Base-by-base conservation (phyloP, 352 stramenopile species). In the Pseudoperonospora humuli region DNA sequence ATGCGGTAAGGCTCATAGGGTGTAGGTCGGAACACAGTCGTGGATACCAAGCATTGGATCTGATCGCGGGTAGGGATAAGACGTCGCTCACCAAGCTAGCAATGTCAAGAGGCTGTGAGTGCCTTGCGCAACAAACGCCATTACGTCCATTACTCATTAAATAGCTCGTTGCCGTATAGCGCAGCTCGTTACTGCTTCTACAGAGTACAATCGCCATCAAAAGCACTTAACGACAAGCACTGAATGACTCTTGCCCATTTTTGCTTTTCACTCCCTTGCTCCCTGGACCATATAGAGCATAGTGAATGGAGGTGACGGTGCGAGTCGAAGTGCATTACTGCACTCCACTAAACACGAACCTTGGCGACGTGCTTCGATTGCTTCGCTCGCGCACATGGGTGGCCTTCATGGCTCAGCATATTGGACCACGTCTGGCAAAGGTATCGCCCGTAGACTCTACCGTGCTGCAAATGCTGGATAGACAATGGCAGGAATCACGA, bases 311-410 rank as follows among this genome's bases (percentile, higher is more conserved):
- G 48, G 64, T 76, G 42, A 59, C 63, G 3, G 67, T 78, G 40
- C 61, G 56, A 1, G 60, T 85, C 15, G 70, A 83, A 40, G 57
- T 84, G 39, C 73, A 70, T 54, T 88, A 86, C 45, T 63, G 65
- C 25, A 72, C 64, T 0, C 73, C 64, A 4, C 40, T 59, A 52
- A 42, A 67, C 40, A 66, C 61, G n/a, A 42, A 60, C 23, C 29
- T 85, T 21, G 38, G 54, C 21, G 67, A 81, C 39, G 44, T 85
- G 28, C 60, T 89, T 27, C 55, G 57, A n/a, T 67, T 84, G 60
- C 64, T 86, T 28, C 71, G 64, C 2, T 67, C 64, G 7, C 50
- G 63, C 3, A 65, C 62, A 45, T 86, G 74, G 72, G 65, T 70
- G 11, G 54, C 59, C 36, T 84, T 84, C 43, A 81, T 85, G 61